A percentile compares a stretch with the other conserved stretches of the same genome.
Evolutionary conservation across 805 yeast genomes (phyloP).

Genomic region (Myxozyma vanderwaltii): DNA sequence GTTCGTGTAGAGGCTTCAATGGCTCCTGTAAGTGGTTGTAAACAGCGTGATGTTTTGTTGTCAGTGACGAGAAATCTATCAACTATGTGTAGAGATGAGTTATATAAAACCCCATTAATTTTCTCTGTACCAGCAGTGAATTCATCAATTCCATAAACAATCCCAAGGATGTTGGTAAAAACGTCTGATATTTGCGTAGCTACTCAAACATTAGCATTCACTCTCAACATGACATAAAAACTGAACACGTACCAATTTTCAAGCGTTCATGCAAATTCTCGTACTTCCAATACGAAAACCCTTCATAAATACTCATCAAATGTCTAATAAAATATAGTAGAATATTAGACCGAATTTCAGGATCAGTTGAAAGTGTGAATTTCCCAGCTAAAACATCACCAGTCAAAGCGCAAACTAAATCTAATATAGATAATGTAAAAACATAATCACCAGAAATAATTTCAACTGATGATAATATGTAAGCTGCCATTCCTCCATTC

Average conservation of each 20-base stretch:
- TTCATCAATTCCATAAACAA: constrained; percentile 58
- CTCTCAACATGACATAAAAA: constrained; percentile 42
- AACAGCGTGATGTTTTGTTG: constrained; percentile 50
- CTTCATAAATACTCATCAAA: constrained; percentile 70
- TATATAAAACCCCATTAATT: constrained; percentile 54
- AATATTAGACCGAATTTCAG: constrained; percentile 54
- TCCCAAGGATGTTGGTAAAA: constrained; percentile 56
- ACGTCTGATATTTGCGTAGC: constrained; percentile 40
- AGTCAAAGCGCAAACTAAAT: constrained; percentile 56
- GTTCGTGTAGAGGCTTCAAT: constrained; percentile 52
- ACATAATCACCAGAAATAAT: constrained; percentile 65
- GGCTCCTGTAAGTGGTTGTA: constrained; percentile 55
- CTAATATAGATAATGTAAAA: constrained; percentile 63
- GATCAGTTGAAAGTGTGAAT: constrained; percentile 40
- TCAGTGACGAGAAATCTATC: constrained; percentile 59
- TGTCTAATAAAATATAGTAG: constrained; percentile 58
- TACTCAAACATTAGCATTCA: neutral
- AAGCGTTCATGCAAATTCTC: constrained; percentile 57
- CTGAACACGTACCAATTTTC: constrained; percentile 55
- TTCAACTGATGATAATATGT: constrained; percentile 71
- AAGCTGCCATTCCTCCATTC: constrained; percentile 63
- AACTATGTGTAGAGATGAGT: constrained; percentile 54
- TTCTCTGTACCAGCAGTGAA: constrained; percentile 44
- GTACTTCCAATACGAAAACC: constrained; percentile 71
- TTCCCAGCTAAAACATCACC: constrained; percentile 45